A percentile compares a stretch with the other conserved stretches of the same genome.
These are phyloP conservation scores for Apiospora aurea DNA, from an alignment of 2,329 filamentous ascomycete species.

Conservation along the genomic window DNA sequence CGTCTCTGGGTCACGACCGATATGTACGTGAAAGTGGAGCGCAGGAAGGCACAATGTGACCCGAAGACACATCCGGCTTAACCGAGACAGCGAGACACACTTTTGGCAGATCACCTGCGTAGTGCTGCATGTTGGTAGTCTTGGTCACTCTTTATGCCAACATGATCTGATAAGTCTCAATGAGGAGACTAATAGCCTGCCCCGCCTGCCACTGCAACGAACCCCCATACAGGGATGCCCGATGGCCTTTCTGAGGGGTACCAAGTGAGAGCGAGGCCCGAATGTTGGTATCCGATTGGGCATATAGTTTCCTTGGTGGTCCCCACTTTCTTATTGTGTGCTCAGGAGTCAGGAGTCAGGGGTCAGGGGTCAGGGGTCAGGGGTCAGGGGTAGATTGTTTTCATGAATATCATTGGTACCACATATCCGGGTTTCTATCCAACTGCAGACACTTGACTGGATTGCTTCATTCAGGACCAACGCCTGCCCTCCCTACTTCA, in stretches of 20 bases:
- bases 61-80: neutral
- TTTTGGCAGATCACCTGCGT: neutral
- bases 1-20: neutral
- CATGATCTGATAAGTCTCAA: neutral
- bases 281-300: neutral
- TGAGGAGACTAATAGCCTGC: neutral
- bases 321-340: neutral
- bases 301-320: neutral
- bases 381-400: neutral
- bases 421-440: neutral
- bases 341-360: neutral
- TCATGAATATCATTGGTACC: neutral
- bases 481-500: neutral
- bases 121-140: neutral
- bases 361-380: neutral
- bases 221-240: neutral
- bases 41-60: neutral
- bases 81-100: neutral
- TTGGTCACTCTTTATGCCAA: neutral
- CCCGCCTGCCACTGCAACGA: neutral
- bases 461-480: neutral
- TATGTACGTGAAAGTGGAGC: slow-evolving; percentile 7
- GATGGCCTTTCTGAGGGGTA: neutral
- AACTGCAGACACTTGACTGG: neutral
- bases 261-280: neutral